These are phyloP conservation scores for Alloteropsis semialata DNA, from an alignment of 176 grass and related monocot genomes.

Conservation along the genomic window DNA sequence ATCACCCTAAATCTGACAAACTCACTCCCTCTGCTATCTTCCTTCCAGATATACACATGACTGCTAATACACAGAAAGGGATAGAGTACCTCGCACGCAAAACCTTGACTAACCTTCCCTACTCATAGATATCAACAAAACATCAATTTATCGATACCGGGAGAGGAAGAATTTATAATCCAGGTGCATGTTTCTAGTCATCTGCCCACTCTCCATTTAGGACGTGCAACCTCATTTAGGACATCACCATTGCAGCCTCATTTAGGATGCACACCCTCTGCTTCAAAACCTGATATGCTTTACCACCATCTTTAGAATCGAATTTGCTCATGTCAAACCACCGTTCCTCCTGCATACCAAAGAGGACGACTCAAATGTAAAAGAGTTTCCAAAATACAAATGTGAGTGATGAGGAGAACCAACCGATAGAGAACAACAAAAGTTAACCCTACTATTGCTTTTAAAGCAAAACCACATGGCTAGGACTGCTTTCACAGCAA, in stretches of 20 bases:
- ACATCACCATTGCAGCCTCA: conserved; percentile 46
- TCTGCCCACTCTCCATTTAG: conserved; percentile 24
- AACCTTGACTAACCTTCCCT: too few relatives aligned
- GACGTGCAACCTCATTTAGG: conserved; percentile 47
- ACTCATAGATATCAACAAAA: too few relatives aligned
- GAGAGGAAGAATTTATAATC: conserved; percentile 84
- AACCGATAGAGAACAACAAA: neutral
- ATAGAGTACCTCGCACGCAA: too few relatives aligned
- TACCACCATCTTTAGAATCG: neutral
- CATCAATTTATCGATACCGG: conserved; percentile 26
- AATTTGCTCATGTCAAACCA: conserved; percentile 53
- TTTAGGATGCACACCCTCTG: conserved; percentile 57
- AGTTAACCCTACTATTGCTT: neutral
- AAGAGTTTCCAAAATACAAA: neutral
- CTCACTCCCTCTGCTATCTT: too few relatives aligned
- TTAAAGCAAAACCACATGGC: neutral
- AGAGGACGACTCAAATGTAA: too few relatives aligned
- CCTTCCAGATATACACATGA: too few relatives aligned
- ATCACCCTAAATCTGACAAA: too few relatives aligned
- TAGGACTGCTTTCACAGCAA: neutral
- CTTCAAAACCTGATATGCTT: conserved; percentile 25
- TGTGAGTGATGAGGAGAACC: neutral
- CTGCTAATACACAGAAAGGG: too few relatives aligned
- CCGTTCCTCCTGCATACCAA: conserved; percentile 58
- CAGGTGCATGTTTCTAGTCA: conserved; percentile 44